Base-by-base conservation (phyloP, 2,329 filamentous ascomycete genomes). In the Claviceps africana region DNA sequence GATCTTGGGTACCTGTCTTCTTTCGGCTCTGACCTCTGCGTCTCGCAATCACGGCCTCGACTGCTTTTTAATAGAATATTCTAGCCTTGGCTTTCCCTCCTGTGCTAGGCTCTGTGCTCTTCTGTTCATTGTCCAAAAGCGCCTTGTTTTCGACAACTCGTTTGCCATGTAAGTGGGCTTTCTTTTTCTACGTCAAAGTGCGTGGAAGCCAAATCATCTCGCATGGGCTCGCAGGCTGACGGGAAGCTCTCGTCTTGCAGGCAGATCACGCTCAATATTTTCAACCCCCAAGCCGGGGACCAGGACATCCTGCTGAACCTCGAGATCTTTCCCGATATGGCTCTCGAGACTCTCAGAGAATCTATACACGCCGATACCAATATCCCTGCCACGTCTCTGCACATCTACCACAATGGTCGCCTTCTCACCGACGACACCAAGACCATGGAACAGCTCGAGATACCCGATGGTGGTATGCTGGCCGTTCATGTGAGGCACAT, bases 401-500 rank as follows among this genome's bases (percentile, higher is more conserved):
- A 88, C 64, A 83, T 97, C 64, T 94, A 93, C 70, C 86, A 91
- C 71, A 94, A 96, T 66, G 93, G 91, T 58, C 79, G 81, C 58
- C 79, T 90, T 43, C 81, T 98, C 52, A 77, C 74, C 58, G 83
- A 89, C 68, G 84, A 90, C 61, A 70, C 77, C 54, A 85, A 89
- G 67, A 95, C 89, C 3, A 78, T 98, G 63, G 81, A 89, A 59
- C 78, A 91, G 61, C 78, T 90, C 33, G 79, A 85, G 43, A 85
- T 98, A 60, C 79, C 75, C 48, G 88, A 97, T 69, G 88, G 88
- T 52, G 93, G 96, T 63, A 90, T 98, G 86, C 73, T 98, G 57
- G 88, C 86, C 31, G 78, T 97, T 59, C 86, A 95, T 64, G 84
- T 95, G 55, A 70, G 79, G 55, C 76, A 81, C 59, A 77, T 75